Evolutionary conservation across 2,329 filamentous ascomycete genomes (phyloP).

Genomic region (Talaromyces islandicus): DNA sequence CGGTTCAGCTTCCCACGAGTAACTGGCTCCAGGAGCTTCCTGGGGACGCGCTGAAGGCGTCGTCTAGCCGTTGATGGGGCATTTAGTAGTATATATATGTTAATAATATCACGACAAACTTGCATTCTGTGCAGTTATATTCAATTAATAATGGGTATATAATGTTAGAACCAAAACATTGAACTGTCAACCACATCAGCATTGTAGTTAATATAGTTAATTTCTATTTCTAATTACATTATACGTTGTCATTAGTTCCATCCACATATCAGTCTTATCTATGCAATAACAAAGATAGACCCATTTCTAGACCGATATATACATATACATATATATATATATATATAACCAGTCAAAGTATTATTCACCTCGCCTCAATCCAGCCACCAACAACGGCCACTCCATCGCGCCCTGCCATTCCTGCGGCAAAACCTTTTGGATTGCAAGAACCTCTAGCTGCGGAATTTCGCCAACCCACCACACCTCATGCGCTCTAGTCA

Average conservation of each 20-base stretch:
- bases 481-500: constrained; percentile 19
- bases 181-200: too few species aligned
- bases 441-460: constrained; percentile 20
- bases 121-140: not conserved
- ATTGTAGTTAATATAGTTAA: too few species aligned
- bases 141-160: too few species aligned
- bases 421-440: constrained; percentile 18
- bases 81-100: not conserved
- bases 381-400: constrained; percentile 19
- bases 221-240: too few species aligned
- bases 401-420: constrained; percentile 25
- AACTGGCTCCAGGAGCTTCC: not conserved
- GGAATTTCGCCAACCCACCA: constrained; percentile 23
- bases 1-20: not conserved
- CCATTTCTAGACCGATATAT: not conserved
- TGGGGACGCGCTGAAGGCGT: not conserved
- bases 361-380: not conserved
- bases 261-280: not conserved
- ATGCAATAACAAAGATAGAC: not conserved
- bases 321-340: not conserved
- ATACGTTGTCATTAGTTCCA: not conserved
- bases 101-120: not conserved
- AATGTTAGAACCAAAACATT: too few species aligned
- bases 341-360: not conserved
- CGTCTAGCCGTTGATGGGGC: not conserved